A percentile compares a stretch with the other conserved stretches of the same genome.
These are phyloP conservation scores for Reticulascus tulasneorum DNA, from an alignment of 2,329 filamentous ascomycete genomes.

Conservation along the genomic window DNA sequence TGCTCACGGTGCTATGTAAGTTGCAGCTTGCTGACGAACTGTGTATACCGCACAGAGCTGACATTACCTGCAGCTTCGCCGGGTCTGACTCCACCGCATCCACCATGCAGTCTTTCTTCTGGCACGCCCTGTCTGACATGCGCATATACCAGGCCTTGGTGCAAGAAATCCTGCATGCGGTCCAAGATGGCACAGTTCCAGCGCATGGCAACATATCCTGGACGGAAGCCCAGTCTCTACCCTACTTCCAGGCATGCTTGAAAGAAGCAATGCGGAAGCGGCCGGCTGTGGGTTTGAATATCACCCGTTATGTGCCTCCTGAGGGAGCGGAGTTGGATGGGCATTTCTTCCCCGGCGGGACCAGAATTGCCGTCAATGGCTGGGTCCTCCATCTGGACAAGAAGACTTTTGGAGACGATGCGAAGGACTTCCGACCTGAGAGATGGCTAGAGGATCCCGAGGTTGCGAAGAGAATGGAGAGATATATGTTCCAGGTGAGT, in stretches of 20 bases:
- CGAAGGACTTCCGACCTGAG: conserved; percentile 49
- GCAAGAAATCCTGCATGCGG: conserved; percentile 40
- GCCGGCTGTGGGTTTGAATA: conserved; percentile 51
- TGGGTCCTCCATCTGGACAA: conserved; percentile 49
- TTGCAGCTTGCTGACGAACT: conserved; percentile 2
- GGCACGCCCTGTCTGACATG: conserved; percentile 41
- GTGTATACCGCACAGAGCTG: background rate
- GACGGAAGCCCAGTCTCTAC: conserved; percentile 42
- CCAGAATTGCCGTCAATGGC: conserved; percentile 48
- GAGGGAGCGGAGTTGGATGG: conserved; percentile 50
- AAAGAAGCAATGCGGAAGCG: conserved; percentile 54
- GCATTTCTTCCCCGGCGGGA: conserved; percentile 46
- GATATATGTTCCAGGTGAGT: conserved; percentile 52
- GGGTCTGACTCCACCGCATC: conserved; percentile 59
- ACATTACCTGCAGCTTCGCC: conserved; percentile 40
- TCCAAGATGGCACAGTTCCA: conserved; percentile 27
- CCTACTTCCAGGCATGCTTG: conserved; percentile 54
- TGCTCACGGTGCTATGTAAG: conserved; percentile 53
- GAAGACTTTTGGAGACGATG: conserved; percentile 45
- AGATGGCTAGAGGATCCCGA: conserved; percentile 49
- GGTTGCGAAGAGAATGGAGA: conserved; percentile 42
- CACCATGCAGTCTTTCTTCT: conserved; percentile 55
- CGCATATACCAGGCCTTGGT: conserved; percentile 35
- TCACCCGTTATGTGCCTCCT: conserved; percentile 46
- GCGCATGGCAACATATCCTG: conserved; percentile 40